A percentile compares a stretch with the other conserved stretches of the same genome.
phyloP scores from a whole-genome alignment of 495 filamentous ascomycete species.

The Neurospora sp. region DNA sequence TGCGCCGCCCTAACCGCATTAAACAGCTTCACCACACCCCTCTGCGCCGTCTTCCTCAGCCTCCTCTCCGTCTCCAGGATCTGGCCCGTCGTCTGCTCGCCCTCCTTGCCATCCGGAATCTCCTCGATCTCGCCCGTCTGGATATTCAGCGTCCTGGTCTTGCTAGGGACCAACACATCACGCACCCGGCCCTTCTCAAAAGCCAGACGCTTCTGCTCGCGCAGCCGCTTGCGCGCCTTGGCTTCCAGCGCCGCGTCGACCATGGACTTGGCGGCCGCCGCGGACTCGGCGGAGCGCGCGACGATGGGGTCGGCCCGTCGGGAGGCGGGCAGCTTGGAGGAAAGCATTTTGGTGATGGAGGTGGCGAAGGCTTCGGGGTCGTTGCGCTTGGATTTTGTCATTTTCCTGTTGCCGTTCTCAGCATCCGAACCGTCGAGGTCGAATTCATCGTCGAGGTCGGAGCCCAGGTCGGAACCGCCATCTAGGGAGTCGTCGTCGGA shows the following conservation, averaged over 20 bases:
- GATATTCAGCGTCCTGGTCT: conserved; percentile 28
- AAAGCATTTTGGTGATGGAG: conserved; percentile 83
- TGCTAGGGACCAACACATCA: conserved; percentile 57
- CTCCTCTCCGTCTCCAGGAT: conserved; percentile 70
- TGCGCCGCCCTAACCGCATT: conserved; percentile 91
- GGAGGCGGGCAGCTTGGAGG: conserved; percentile 69
- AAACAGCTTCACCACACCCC: conserved; percentile 89
- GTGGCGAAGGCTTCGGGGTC: conserved; percentile 84
- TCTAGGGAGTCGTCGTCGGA: conserved; percentile 10
- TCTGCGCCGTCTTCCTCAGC: conserved; percentile 75
- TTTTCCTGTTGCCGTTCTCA: conserved; percentile 15
- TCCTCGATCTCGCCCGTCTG: conserved; percentile 34
- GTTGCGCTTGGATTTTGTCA: conserved; percentile 60
- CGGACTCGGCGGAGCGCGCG: conserved; percentile 61
- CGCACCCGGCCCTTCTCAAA: conserved; percentile 79
- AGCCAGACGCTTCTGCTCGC: conserved; percentile 70
- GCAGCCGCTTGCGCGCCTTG: conserved; percentile 65
- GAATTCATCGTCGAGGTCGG: conserved; percentile 21
- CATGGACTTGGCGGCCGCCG: conserved; percentile 52
- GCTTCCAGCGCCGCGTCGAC: conserved; percentile 69
- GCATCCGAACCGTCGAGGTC: conserved; percentile 27
- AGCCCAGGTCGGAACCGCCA: not conserved
- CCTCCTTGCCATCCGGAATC: conserved; percentile 18
- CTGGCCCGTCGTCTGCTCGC: conserved; percentile 37
- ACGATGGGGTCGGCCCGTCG: conserved; percentile 82